Percentiles rank a stretch among this genome's conserved stretches.
Conservation (phyloP, 768 basidiomycete genomes). For the Boletus eberwhitei region DNA sequence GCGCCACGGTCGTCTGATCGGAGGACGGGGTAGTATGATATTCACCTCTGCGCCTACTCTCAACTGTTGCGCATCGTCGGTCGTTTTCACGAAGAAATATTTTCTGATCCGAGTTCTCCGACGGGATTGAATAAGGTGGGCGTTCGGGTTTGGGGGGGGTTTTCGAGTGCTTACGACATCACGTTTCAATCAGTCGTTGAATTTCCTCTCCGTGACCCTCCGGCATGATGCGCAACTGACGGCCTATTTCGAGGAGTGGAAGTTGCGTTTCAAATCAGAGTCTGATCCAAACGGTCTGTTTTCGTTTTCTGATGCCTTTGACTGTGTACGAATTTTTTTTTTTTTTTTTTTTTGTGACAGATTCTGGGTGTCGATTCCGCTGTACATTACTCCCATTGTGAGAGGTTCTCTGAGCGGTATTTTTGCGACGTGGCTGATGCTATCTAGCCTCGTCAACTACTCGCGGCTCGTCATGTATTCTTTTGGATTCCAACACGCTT, state of each 20-base stretch:
- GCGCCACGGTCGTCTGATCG: neutral
- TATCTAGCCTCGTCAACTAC: conserved; percentile 63
- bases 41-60: conserved; percentile 74
- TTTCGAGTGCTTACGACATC: conserved; percentile 5
- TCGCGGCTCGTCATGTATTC: conserved; percentile 84
- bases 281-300: conserved; percentile 55
- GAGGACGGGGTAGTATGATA: conserved; percentile 50
- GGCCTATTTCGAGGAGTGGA: conserved; percentile 66
- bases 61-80: conserved; percentile 66
- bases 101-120: conserved; percentile 64
- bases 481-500: conserved; percentile 83
- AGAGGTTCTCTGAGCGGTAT: conserved; percentile 21
- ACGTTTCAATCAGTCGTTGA: conserved; percentile 44
- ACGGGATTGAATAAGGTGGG: conserved; percentile 67
- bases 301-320: too few species aligned
- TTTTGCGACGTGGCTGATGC: conserved; percentile 4
- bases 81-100: conserved; percentile 74
- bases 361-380: conserved; percentile 57
- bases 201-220: conserved; percentile 64
- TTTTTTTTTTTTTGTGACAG: conserved; percentile 30
- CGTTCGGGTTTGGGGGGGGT: neutral
- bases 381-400: conserved; percentile 72
- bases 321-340: neutral
- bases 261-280: conserved; percentile 51
- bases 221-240: conserved; percentile 57